A percentile compares a stretch with the other conserved stretches of the same genome.
phyloP scores from a whole-genome alignment of 177 flowering plant species.

The Vitis hybrid region DNA sequence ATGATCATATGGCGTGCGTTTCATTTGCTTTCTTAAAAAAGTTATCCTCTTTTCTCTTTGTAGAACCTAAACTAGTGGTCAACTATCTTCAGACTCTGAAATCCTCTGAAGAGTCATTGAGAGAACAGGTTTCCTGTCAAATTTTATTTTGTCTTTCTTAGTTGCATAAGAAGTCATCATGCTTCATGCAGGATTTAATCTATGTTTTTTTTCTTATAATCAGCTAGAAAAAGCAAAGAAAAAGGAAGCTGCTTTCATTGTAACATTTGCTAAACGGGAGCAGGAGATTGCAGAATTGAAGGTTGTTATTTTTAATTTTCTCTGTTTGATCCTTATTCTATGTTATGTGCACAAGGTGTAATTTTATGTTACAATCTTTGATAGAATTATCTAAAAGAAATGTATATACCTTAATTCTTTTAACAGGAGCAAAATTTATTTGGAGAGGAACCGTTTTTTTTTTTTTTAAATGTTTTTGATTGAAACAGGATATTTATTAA shows the following conservation, averaged over 20 bases:
- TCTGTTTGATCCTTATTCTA: neutral
- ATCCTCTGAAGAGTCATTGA: slow-evolving; percentile 84
- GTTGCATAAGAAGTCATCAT: neutral
- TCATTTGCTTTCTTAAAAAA: neutral
- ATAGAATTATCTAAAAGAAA: neutral
- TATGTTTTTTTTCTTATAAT: slow-evolving; percentile 7
- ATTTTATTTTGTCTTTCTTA: neutral
- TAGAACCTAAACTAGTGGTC: slow-evolving; percentile 76
- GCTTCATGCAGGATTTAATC: neutral
- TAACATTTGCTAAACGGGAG: slow-evolving; percentile 93
- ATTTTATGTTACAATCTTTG: neutral
- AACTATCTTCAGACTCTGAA: slow-evolving; percentile 71
- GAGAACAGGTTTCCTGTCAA: slow-evolving; percentile 67
- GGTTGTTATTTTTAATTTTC: slow-evolving; percentile 32
- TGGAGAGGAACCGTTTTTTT: no score
- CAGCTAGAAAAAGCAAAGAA: slow-evolving; percentile 97
- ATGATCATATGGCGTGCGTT: neutral
- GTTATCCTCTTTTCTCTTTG: slow-evolving; percentile 11
- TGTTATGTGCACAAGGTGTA: neutral
- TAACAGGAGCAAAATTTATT: neutral
- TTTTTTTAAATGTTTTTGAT: no score
- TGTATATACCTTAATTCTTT: neutral
- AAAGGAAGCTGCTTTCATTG: slow-evolving; percentile 98
- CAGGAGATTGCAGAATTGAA: slow-evolving; percentile 96
- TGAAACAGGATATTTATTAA: no score